Percentiles rank a stretch among this genome's conserved stretches.
Evolutionary conservation across 352 stramenopile genomes (phyloP).

Genomic region (Peronosclerospora sorghi): DNA sequence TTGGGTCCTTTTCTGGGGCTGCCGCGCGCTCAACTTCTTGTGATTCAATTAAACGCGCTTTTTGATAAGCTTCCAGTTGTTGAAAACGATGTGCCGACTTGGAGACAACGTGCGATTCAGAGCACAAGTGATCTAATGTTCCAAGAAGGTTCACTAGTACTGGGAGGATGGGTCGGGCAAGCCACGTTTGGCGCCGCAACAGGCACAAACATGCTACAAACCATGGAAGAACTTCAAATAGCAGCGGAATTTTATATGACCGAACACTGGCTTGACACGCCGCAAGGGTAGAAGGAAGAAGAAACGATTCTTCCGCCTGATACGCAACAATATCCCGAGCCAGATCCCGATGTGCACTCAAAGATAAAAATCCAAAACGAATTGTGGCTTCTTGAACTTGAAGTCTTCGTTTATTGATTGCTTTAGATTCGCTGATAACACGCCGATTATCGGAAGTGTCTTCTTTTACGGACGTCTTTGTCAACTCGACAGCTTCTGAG

Average conservation of each 20-base stretch:
- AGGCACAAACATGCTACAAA: constrained; percentile 71
- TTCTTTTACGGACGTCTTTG: constrained; percentile 23
- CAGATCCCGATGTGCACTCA: constrained; percentile 47
- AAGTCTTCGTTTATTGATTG: constrained; percentile 13
- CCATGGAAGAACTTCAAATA: constrained; percentile 65
- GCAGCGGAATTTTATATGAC: constrained; percentile 32
- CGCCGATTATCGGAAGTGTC: not conserved
- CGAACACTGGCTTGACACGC: constrained; percentile 24
- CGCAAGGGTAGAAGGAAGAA: constrained; percentile 13
- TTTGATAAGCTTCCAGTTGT: constrained; percentile 45
- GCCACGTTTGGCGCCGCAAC: constrained; percentile 70
- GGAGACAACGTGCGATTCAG: constrained; percentile 44
- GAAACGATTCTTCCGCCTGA: constrained; percentile 45
- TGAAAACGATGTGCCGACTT: constrained; percentile 55
- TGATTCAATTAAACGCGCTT: constrained; percentile 46
- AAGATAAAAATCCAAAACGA: constrained; percentile 51
- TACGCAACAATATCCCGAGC: constrained; percentile 32
- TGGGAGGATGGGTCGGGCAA: constrained; percentile 58
- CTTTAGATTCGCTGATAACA: constrained; percentile 6
- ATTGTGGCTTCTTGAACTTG: constrained; percentile 63
- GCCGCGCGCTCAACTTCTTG: constrained; percentile 55
- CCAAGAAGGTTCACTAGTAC: constrained; percentile 51
- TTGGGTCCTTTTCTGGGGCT: constrained; percentile 33
- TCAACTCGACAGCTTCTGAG: constrained; percentile 59
- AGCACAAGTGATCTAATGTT: constrained; percentile 64